A percentile compares a stretch with the other conserved stretches of the same genome.
phyloP scores from a whole-genome alignment of 768 basidiomycete genomes.

The Pluteus cervinus region DNA sequence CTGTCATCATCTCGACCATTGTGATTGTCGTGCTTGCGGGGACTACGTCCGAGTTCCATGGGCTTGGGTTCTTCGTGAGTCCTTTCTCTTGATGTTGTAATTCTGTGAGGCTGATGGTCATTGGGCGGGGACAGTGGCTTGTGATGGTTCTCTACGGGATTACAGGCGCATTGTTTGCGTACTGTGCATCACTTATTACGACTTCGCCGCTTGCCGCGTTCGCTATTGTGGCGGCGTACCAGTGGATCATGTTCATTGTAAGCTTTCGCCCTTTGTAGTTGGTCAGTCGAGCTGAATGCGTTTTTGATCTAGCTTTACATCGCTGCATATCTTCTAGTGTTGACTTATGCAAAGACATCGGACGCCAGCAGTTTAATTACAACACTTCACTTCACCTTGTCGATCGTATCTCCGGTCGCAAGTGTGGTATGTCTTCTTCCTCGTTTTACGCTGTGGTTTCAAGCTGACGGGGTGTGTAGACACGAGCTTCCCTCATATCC shows the following conservation, averaged over 20 bases:
- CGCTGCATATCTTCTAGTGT: conserved; percentile 60
- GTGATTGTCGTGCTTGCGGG: conserved; percentile 57
- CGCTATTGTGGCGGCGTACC: conserved; percentile 66
- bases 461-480: conserved; percentile 26
- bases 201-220: conserved; percentile 69
- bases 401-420: conserved; percentile 61
- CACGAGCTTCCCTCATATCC: conserved; percentile 67
- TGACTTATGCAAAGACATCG: conserved; percentile 66
- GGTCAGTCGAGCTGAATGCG: background rate
- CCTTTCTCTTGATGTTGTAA: conserved; percentile 2
- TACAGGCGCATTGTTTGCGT: conserved; percentile 62
- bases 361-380: conserved; percentile 49
- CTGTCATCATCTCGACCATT: conserved; percentile 54
- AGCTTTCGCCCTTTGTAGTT: conserved; percentile 19
- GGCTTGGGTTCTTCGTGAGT: conserved; percentile 57
- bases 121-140: conserved; percentile 47
- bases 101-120: conserved; percentile 4
- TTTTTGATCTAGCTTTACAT: conserved; percentile 48
- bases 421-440: conserved; percentile 45
- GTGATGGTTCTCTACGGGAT: conserved; percentile 66
- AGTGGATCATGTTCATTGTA: conserved; percentile 67
- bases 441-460: background rate
- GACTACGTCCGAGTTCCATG: conserved; percentile 58
- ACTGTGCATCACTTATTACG: conserved; percentile 54
- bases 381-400: conserved; percentile 65